Evolutionary conservation across 768 basidiomycete genomes (phyloP).

Genomic region (Serpula lacrymans): DNA sequence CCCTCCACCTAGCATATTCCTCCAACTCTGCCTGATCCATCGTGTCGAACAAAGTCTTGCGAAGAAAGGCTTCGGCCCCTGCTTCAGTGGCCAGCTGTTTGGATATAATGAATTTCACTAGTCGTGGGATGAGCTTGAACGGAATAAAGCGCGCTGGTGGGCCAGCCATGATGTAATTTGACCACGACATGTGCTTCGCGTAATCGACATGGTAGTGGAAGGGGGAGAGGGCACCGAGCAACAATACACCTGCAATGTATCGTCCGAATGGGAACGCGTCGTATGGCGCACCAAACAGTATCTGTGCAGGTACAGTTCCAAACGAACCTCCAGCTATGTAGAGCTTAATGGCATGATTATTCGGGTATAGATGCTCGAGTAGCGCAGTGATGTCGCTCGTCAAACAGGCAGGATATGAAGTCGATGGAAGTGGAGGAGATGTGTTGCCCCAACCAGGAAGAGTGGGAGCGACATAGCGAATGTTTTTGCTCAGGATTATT

Average conservation of each 20-base stretch:
- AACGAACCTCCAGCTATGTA: conserved; percentile 54
- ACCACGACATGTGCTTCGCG: conserved; percentile 42
- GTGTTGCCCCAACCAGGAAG: conserved; percentile 60
- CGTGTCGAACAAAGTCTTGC: conserved; percentile 33
- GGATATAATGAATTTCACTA: conserved; percentile 30
- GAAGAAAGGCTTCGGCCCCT: conserved; percentile 40
- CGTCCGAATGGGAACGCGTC: conserved; percentile 48
- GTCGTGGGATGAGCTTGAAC: conserved; percentile 30
- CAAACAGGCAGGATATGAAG: conserved; percentile 39
- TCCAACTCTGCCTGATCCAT: conserved; percentile 36
- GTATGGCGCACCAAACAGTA: conserved; percentile 50
- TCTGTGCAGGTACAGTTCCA: conserved; percentile 54
- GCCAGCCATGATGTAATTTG: conserved; percentile 44
- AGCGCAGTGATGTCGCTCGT: conserved; percentile 43
- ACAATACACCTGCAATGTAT: conserved; percentile 43
- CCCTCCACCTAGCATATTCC: conserved; percentile 38
- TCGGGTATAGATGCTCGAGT: conserved; percentile 48
- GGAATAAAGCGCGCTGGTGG: conserved; percentile 42
- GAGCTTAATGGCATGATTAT: conserved; percentile 35
- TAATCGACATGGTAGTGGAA: conserved; percentile 45
- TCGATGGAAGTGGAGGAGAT: conserved; percentile 33
- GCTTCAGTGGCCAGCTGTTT: conserved; percentile 35
- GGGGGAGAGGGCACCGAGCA: conserved; percentile 46
- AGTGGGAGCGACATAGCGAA: conserved; percentile 49
- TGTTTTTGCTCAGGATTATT: conserved; percentile 33